Base-by-base conservation (phyloP, 805 yeast species). In the Kodamaea fukazawae region DNA sequence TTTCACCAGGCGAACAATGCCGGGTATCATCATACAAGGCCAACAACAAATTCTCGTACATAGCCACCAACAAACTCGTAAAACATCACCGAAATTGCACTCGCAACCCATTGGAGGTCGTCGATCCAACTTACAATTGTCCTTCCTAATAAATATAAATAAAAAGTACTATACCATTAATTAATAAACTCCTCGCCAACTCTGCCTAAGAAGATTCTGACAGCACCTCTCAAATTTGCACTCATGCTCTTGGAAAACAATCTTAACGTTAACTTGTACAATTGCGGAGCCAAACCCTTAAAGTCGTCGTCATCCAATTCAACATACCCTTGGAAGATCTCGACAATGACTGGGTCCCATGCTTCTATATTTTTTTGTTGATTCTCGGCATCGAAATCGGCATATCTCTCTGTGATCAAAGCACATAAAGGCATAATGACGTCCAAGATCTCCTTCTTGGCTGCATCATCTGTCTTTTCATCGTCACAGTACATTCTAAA, bases 281-380 rank as follows among this genome's bases (percentile, higher is more conserved):
- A 75, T 13, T 59, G 68, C 0, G 87, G 79, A 50, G 85, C 73
- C 52, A 77, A 70, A 38, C 60, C 59, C 26, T 58, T 57, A 58
- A 87, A 88, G 58, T 88, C 95, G 1, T 66, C 76, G 36, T 81
- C 86, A 50, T 84, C 86, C 48, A 93, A 73, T 54, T 81, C 86
- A 34, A 79, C 77, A 53, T 82, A 83, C 2, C 96, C 96, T 57
- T 85, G 89, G 47, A 83, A 67, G 16, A 93, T 84, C 57, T 86
- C 96, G 25, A 86, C 83, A 29, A 91, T 88, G 13, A 93, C 97
- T 0, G 98, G 97, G 52, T 85, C 75, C 95, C 97, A 84, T 3
- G 95, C 82, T 12, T 77, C 71, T 32, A 91, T 79, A 58, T 86
- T 86, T 54, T 95, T 77, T 37, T 77, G 79, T 52, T 83, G 88